phyloP scores from a whole-genome alignment of 1,139 yeast genomes.

The Blastobotrys elegans region DNA sequence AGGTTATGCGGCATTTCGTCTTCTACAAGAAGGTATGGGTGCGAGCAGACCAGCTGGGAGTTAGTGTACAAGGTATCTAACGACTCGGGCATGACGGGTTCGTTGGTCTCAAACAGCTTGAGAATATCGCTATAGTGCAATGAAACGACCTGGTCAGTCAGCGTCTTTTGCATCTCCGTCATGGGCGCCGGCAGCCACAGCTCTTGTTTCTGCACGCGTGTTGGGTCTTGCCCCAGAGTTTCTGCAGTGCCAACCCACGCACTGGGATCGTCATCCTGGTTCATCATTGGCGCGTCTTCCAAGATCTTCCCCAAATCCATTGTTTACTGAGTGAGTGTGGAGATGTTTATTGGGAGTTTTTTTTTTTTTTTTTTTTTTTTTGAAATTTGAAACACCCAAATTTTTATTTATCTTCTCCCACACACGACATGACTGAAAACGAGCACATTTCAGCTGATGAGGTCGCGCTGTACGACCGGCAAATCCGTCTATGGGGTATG shows the following conservation, averaged over 20 bases:
- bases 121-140: slow-evolving; percentile 86
- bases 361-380: background rate
- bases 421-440: background rate
- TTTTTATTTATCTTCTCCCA: background rate
- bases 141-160: slow-evolving; percentile 90
- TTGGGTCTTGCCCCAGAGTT: background rate
- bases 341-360: background rate
- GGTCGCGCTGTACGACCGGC: slow-evolving; percentile 89
- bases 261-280: background rate
- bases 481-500: slow-evolving; percentile 93
- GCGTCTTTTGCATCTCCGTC: slow-evolving; percentile 81
- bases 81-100: slow-evolving; percentile 47
- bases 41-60: slow-evolving; percentile 76
- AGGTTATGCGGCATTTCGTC: slow-evolving; percentile 84
- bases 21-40: slow-evolving; percentile 79
- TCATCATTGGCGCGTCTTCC: slow-evolving; percentile 44
- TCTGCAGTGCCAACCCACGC: too few relatives aligned
- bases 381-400: background rate
- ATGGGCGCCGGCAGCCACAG: slow-evolving; percentile 81
- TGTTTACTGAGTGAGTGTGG: background rate
- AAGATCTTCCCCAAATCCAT: slow-evolving; percentile 77
- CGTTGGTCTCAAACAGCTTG: slow-evolving; percentile 70
- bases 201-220: slow-evolving; percentile 47
- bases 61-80: slow-evolving; percentile 69
- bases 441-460: slow-evolving; percentile 47